Percentiles rank a stretch among this genome's conserved stretches.
Conservation (phyloP, 257 asterid species). For the Scutellaria barbata region DNA sequence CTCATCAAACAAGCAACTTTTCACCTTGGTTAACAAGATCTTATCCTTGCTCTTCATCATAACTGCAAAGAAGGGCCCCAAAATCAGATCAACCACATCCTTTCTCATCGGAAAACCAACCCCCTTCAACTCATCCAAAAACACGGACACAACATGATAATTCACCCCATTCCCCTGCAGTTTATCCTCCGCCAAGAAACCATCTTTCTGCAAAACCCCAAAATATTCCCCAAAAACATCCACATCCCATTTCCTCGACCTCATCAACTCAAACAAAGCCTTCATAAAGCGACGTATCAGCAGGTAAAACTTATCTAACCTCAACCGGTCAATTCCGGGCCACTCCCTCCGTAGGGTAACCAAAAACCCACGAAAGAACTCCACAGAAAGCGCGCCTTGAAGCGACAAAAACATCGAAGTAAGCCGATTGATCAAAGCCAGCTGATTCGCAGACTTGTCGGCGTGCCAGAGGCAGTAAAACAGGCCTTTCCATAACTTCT, state of each 20-base stretch:
- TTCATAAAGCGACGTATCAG: conserved; percentile 71
- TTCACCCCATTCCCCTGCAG: conserved; percentile 82
- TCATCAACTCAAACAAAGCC: conserved; percentile 62
- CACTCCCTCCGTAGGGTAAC: conserved; percentile 84
- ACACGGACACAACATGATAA: conserved; percentile 85
- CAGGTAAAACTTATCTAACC: conserved; percentile 90
- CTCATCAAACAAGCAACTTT: conserved; percentile 72
- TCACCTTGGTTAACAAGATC: conserved; percentile 82
- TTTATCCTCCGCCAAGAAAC: conserved; percentile 71
- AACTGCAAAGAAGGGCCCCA: conserved; percentile 67
- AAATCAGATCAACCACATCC: conserved; percentile 62
- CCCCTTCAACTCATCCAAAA: conserved; percentile 77
- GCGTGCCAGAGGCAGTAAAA: conserved; percentile 95
- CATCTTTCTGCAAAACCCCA: conserved; percentile 60
- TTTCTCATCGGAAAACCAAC: conserved; percentile 56
- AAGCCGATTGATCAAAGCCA: conserved; percentile 60
- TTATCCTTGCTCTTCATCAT: conserved; percentile 60
- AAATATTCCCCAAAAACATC: conserved; percentile 53
- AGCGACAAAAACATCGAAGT: conserved; percentile 61
- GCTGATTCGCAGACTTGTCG: conserved; percentile 82
- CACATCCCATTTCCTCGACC: conserved; percentile 65
- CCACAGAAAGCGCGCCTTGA: conserved; percentile 61
- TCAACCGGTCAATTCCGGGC: conserved; percentile 87
- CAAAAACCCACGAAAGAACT: conserved; percentile 67
- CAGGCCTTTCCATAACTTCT: conserved; percentile 90